These are phyloP conservation scores for Amorphotheca resinae DNA, from an alignment of 495 filamentous ascomycete species.

Conservation along the genomic window DNA sequence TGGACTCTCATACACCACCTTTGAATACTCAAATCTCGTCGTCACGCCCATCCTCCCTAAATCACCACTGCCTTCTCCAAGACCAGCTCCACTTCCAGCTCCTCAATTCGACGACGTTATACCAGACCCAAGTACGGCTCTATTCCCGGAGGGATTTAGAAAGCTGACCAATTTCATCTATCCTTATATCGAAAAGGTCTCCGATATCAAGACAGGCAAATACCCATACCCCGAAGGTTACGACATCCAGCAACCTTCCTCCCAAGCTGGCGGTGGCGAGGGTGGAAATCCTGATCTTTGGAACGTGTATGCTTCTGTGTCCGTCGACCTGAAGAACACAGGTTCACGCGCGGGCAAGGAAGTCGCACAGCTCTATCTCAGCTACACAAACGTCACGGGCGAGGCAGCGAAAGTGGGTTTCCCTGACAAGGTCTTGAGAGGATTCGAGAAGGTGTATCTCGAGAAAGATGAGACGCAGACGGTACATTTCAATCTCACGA, in stretches of 20 bases:
- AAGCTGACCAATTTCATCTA: conserved; percentile 73
- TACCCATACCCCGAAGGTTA: conserved; percentile 71
- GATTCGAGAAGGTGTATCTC: conserved; percentile 65
- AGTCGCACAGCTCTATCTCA: conserved; percentile 77
- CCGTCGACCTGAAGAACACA: conserved; percentile 58
- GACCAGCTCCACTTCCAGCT: conserved; percentile 39
- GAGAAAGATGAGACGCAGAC: conserved; percentile 39
- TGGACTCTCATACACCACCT: conserved; percentile 71
- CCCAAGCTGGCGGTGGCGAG: conserved; percentile 62
- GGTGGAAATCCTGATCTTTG: conserved; percentile 82
- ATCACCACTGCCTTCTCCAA: conserved; percentile 44
- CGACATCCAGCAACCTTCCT: conserved; percentile 36
- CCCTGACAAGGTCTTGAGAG: conserved; percentile 61
- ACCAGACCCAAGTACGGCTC: conserved; percentile 40
- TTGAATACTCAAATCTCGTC: conserved; percentile 49
- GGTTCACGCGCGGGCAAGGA: conserved; percentile 52
- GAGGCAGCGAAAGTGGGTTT: conserved; percentile 44
- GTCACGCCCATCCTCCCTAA: conserved; percentile 44
- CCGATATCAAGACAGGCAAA: conserved; percentile 39
- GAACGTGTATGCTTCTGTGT: conserved; percentile 48
- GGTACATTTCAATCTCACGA: conserved; percentile 60
- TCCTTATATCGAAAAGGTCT: conserved; percentile 56
- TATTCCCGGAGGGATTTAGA: conserved; percentile 58
- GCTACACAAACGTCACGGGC: conserved; percentile 45
- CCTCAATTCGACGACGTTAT: conserved; percentile 52